Evolutionary conservation across 176 grass and related monocot species (phyloP).

Genomic region (Zoysia japonica): DNA sequence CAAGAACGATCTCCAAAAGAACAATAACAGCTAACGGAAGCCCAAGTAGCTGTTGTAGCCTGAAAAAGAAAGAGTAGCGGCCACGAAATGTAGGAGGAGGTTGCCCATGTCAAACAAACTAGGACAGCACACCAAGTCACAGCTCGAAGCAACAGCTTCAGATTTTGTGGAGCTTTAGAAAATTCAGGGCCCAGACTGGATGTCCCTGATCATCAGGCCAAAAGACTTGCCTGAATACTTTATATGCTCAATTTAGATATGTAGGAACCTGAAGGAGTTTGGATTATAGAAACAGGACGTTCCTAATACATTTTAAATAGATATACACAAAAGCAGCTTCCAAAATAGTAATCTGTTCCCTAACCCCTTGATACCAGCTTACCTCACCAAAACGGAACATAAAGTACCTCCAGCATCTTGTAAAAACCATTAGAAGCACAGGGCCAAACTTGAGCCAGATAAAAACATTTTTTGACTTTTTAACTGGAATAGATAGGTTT

Average conservation of each 20-base stretch:
- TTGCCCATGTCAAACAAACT: conserved; percentile 17
- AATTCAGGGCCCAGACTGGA: conserved; percentile 25
- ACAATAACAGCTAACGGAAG: not conserved
- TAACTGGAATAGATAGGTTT: not conserved
- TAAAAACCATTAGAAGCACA: not conserved
- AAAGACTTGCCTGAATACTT: not conserved
- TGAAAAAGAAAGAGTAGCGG: not conserved
- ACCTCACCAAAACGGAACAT: not conserved
- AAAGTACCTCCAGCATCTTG: not conserved
- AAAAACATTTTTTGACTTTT: not conserved
- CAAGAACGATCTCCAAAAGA: conserved; percentile 5
- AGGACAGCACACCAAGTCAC: conserved; percentile 12
- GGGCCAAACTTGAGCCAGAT: not conserved
- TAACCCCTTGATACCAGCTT: not conserved
- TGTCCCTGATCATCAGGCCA: not conserved
- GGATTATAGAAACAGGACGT: not conserved
- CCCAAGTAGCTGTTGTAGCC: not conserved
- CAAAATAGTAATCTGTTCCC: not conserved
- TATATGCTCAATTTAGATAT: not conserved
- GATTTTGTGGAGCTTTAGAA: not conserved
- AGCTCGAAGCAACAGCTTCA: conserved; percentile 11
- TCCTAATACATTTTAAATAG: not conserved
- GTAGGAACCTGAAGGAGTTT: not conserved
- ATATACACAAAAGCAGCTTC: not conserved
- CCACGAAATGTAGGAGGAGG: conserved; percentile 2